phyloP scores from a whole-genome alignment of 2,329 filamentous ascomycete species.

The Penicillium expansum region DNA sequence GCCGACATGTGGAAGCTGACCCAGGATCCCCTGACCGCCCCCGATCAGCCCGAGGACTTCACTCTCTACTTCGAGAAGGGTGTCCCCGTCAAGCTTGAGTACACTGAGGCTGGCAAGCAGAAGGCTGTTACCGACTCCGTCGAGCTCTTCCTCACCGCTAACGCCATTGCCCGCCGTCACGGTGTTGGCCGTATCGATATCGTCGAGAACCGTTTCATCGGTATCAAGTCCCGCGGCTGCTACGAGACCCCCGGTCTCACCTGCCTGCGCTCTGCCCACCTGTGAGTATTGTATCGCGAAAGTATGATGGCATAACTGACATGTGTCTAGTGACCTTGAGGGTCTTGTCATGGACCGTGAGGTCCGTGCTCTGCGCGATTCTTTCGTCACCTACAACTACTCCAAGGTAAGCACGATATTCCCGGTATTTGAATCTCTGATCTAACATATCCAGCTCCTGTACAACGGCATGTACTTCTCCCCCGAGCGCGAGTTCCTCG shows the following conservation, averaged over 20 bases:
- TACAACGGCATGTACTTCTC: slow-evolving; percentile 57
- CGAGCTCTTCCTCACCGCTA: slow-evolving; percentile 69
- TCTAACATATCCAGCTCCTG: slow-evolving; percentile 19
- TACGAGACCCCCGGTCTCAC: slow-evolving; percentile 58
- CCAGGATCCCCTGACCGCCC: slow-evolving; percentile 65
- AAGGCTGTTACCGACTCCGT: slow-evolving; percentile 66
- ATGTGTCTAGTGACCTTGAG: slow-evolving; percentile 23
- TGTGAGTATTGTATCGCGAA: slow-evolving; percentile 52
- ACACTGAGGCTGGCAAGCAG: slow-evolving; percentile 46
- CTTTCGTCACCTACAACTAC: slow-evolving; percentile 66
- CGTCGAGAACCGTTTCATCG: slow-evolving; percentile 77
- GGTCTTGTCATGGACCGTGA: slow-evolving; percentile 67
- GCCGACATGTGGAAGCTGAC: slow-evolving; percentile 75
- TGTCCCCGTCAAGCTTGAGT: slow-evolving; percentile 66
- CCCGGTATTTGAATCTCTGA: neutral
- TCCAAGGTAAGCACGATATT: slow-evolving; percentile 43
- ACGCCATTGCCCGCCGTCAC: slow-evolving; percentile 67
- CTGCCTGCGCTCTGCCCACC: slow-evolving; percentile 34
- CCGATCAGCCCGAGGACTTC: slow-evolving; percentile 69
- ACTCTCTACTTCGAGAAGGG: slow-evolving; percentile 71
- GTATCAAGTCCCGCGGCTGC: slow-evolving; percentile 76
- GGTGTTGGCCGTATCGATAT: slow-evolving; percentile 81
- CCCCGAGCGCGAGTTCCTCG: slow-evolving; percentile 68
- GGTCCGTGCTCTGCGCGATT: slow-evolving; percentile 66
- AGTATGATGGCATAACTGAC: slow-evolving; percentile 9